Evolutionary conservation across 116 monocot species (phyloP), one percentile per base, ranked within the genome.

Genomic region (Zostera marina): DNA sequence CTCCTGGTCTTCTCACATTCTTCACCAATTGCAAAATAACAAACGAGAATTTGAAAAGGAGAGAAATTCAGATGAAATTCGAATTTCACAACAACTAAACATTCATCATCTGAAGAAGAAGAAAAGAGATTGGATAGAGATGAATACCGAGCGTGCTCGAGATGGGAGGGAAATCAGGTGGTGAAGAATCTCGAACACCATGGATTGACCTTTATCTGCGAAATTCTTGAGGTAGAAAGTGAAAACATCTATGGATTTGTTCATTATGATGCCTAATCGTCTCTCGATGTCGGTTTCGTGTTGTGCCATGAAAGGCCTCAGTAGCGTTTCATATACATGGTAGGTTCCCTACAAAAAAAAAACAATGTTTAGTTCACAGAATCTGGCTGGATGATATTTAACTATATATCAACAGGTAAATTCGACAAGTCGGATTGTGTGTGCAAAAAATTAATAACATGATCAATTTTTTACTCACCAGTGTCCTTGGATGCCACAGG

Each of bases 401-500:
- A n/a, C n/a, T n/a, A n/a, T 26, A 26, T 26, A 26, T 26, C 26
- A 26, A 1, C 26, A 26, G 4, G 26, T 26, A 26, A 26, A 26
- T 26, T 26, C 26, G n/a, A n/a, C n/a, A n/a, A n/a, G n/a, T n/a
- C n/a, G n/a, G n/a, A n/a, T n/a, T n/a, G n/a, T n/a, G n/a, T n/a
- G n/a, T n/a, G n/a, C n/a, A n/a, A n/a, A n/a, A 26, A 26, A 26
- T 26, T 26, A 26, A 26, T 4, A 26, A 26, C 4, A 2, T 26
- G 4, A 26, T 26, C 26, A 26, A 26, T 25, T 0, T 54, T 56
- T 13, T 56, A 39, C 47, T 57, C 54, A 76, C 76, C 64, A 55
- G 62, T 11, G 76, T 76, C 52, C 62, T 71, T 46, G 76, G 76
- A 63, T 76, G 67, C 76, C 76, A 76, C 45, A 76, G 42, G 52